Conservation (phyloP, 2,329 filamentous ascomycete species). For the Sarocladium oryzae region DNA sequence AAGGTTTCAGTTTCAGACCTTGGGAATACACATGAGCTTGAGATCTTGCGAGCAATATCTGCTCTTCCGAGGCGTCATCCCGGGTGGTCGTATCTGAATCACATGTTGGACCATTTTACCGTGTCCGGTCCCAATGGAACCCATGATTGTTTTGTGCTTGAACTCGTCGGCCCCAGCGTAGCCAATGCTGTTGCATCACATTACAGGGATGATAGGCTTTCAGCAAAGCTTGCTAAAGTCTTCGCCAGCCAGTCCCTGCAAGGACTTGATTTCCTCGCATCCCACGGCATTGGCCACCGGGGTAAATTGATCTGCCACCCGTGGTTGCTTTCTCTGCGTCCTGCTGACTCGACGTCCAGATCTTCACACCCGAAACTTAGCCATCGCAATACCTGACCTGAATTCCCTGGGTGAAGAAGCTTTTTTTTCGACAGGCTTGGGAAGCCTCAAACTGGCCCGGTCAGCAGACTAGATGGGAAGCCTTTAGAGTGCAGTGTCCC, state of each 20-base stretch:
- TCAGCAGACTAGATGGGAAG: slow-evolving; percentile 10
- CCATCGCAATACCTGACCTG: slow-evolving; percentile 9
- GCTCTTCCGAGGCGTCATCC: neutral
- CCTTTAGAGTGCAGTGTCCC: slow-evolving; percentile 10
- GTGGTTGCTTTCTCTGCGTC: neutral
- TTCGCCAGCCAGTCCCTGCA: slow-evolving; percentile 13
- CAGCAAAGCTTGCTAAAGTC: slow-evolving; percentile 8
- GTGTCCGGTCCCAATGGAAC: slow-evolving; percentile 23
- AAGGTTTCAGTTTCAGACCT: slow-evolving; percentile 12
- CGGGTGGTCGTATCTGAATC: neutral
- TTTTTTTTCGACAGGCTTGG: slow-evolving; percentile 14
- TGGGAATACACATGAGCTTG: neutral
- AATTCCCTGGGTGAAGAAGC: slow-evolving; percentile 7
- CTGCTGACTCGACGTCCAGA: slow-evolving; percentile 11
- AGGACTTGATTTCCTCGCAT: slow-evolving; percentile 14
- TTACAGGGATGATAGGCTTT: slow-evolving; percentile 12
- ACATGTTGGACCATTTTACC: slow-evolving; percentile 16
- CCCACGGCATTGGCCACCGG: slow-evolving; percentile 15
- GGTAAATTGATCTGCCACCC: slow-evolving; percentile 11
- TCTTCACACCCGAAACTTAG: slow-evolving; percentile 16
- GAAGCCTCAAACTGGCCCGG: slow-evolving; percentile 9
- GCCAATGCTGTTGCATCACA: slow-evolving; percentile 11
- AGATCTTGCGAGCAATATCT: slow-evolving; percentile 4
- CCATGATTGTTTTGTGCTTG: slow-evolving; percentile 23
- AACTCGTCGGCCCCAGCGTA: slow-evolving; percentile 22